A percentile compares a stretch with the other conserved stretches of the same genome.
Conservation (phyloP, 1,139 yeast species). For the Eremothecium sinecaudum region DNA sequence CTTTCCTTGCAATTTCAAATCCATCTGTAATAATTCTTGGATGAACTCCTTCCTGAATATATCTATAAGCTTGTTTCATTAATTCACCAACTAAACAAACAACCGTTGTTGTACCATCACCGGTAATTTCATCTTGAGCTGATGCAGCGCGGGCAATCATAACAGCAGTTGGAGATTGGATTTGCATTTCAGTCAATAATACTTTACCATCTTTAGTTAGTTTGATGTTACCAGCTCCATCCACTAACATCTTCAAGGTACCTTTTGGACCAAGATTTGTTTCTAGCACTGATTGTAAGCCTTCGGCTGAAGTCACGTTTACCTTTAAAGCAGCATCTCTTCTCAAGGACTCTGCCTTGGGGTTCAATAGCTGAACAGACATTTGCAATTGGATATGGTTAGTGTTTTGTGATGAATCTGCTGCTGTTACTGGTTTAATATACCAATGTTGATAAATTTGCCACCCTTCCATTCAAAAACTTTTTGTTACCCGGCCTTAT, state of each 20-base stretch:
- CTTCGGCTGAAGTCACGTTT: slow-evolving; percentile 93
- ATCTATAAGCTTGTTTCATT: slow-evolving; percentile 89
- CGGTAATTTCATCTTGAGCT: slow-evolving; percentile 97
- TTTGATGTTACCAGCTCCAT: slow-evolving; percentile 92
- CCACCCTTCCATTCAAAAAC: too few relatives aligned
- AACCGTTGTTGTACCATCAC: slow-evolving; percentile 98
- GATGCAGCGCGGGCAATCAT: slow-evolving; percentile 98
- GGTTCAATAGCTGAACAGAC: slow-evolving; percentile 77
- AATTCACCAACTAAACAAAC: slow-evolving; percentile 91
- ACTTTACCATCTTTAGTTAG: slow-evolving; percentile 97
- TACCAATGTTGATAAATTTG: too few relatives aligned
- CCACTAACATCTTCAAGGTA: slow-evolving; percentile 90
- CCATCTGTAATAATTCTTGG: slow-evolving; percentile 94
- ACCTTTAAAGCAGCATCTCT: slow-evolving; percentile 93
- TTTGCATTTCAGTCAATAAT: slow-evolving; percentile 90
- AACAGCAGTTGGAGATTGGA: slow-evolving; percentile 98
- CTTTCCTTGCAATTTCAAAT: slow-evolving; percentile 79
- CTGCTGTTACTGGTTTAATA: too few relatives aligned
- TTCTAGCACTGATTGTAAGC: slow-evolving; percentile 83
- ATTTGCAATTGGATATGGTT: too few relatives aligned
- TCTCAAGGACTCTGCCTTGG: slow-evolving; percentile 92
- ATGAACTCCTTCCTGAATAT: slow-evolving; percentile 87
- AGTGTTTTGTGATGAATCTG: too few relatives aligned
- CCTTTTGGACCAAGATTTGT: slow-evolving; percentile 97
- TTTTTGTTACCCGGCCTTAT: too few relatives aligned